phyloP scores from a whole-genome alignment of 2,329 filamentous ascomycete species.

The Chaetomium sp. region DNA sequence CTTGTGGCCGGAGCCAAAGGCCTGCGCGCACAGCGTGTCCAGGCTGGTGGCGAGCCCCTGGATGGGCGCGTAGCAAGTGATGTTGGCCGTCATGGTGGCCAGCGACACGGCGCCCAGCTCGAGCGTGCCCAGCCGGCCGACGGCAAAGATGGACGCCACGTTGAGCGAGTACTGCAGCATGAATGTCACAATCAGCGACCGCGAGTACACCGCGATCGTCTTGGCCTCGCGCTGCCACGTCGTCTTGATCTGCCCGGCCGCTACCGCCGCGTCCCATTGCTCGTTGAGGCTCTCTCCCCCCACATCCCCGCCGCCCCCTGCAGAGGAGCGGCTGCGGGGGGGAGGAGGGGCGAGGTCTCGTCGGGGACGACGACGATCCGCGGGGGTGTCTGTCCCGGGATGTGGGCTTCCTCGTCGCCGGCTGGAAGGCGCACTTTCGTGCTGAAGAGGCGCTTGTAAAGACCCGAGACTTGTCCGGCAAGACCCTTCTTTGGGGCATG shows the following conservation, averaged over 20 bases:
- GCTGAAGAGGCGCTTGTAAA: conserved; percentile 50
- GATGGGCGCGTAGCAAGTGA: conserved; percentile 75
- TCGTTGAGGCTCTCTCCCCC: conserved; percentile 60
- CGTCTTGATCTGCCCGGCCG: conserved; percentile 77
- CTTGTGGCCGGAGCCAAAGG: conserved; percentile 88
- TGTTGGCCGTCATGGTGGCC: conserved; percentile 77
- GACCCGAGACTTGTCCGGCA: conserved; percentile 3
- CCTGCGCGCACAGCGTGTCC: conserved; percentile 91
- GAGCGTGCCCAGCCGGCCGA: conserved; percentile 72
- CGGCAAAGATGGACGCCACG: conserved; percentile 77
- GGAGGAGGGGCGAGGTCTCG: conserved; percentile 48
- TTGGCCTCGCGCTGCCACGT: conserved; percentile 90
- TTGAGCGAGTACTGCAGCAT: conserved; percentile 81
- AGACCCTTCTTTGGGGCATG: conserved; percentile 22
- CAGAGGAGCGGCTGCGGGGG: conserved; percentile 20
- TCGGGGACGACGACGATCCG: conserved; percentile 49
- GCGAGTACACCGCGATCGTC: conserved; percentile 72
- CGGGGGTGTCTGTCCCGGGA: conserved; percentile 3
- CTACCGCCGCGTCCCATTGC: conserved; percentile 85
- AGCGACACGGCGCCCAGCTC: conserved; percentile 68
- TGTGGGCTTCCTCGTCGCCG: conserved; percentile 45
- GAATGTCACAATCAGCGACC: conserved; percentile 73
- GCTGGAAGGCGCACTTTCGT: conserved; percentile 50
- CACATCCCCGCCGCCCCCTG: conserved; percentile 35
- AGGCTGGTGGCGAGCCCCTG: conserved; percentile 87